Evolutionary conservation across 2,329 filamentous ascomycete species (phyloP).

Genomic region (Calonectria naviculata): DNA sequence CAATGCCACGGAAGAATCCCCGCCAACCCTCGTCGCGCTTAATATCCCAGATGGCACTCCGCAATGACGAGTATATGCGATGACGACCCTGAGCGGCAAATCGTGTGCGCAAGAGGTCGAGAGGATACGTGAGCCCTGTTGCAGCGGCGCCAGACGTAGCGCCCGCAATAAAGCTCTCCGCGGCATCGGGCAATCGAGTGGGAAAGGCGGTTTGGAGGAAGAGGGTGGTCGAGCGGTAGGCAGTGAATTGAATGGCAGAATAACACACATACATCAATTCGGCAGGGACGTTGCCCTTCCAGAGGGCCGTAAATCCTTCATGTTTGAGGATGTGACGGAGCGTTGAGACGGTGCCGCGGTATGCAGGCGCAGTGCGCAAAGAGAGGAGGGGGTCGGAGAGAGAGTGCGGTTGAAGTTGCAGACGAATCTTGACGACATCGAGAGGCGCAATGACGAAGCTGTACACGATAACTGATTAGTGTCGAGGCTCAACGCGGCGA

Average conservation of each 20-base stretch:
- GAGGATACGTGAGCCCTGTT: slow-evolving; percentile 87
- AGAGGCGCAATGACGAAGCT: slow-evolving; percentile 95
- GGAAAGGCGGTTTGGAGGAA: slow-evolving; percentile 66
- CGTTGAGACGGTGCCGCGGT: slow-evolving; percentile 83
- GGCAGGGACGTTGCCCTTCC: slow-evolving; percentile 98
- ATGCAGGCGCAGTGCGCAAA: slow-evolving; percentile 61
- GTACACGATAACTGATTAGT: slow-evolving; percentile 27
- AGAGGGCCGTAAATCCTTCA: slow-evolving; percentile 88
- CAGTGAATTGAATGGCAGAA: slow-evolving; percentile 87
- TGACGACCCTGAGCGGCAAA: slow-evolving; percentile 94
- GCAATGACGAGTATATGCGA: slow-evolving; percentile 80
- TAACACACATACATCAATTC: slow-evolving; percentile 96
- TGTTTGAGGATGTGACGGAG: slow-evolving; percentile 79
- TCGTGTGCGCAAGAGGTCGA: slow-evolving; percentile 91
- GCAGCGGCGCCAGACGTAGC: slow-evolving; percentile 85
- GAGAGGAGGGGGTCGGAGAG: slow-evolving; percentile 78
- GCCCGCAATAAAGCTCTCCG: slow-evolving; percentile 85
- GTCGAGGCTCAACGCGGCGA: neutral
- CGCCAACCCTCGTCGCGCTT: slow-evolving; percentile 75
- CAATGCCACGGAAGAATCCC: slow-evolving; percentile 91
- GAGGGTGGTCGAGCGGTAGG: slow-evolving; percentile 82
- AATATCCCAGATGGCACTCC: slow-evolving; percentile 78
- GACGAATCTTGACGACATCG: slow-evolving; percentile 97
- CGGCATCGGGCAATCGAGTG: slow-evolving; percentile 68
- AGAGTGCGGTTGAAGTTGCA: slow-evolving; percentile 92